A percentile compares a stretch with the other conserved stretches of the same genome.
Evolutionary conservation across 805 yeast species (phyloP).

Genomic region (Blastobotrys robertii): DNA sequence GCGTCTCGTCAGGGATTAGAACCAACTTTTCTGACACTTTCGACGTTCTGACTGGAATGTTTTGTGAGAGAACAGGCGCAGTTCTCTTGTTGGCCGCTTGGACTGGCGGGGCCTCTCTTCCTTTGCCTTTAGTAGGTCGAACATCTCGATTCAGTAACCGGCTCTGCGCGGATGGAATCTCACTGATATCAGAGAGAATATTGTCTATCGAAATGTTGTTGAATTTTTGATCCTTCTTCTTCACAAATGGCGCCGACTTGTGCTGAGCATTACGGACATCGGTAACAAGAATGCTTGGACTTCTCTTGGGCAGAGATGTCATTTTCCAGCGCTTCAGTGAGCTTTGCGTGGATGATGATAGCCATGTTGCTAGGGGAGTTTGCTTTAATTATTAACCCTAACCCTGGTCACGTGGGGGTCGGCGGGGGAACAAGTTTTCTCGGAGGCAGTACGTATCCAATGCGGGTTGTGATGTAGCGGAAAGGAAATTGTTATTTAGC

Average conservation of each 20-base stretch:
- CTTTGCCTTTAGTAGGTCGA: background rate
- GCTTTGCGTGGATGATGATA: too few species aligned
- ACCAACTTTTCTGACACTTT: conserved; percentile 82
- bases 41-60: conserved; percentile 49
- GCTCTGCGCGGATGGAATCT: conserved; percentile 74
- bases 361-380: too few species aligned
- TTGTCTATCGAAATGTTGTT: conserved; percentile 76
- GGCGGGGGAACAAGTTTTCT: too few species aligned
- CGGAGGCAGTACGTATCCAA: too few species aligned
- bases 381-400: background rate
- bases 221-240: conserved; percentile 27
- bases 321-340: too few species aligned
- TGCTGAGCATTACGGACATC: conserved; percentile 52
- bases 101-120: background rate
- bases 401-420: too few species aligned
- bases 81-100: background rate
- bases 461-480: too few species aligned
- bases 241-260: conserved; percentile 28
- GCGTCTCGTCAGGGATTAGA: conserved; percentile 52
- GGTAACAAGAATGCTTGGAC: conserved; percentile 90
- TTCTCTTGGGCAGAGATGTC: conserved; percentile 63
- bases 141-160: conserved; percentile 20
- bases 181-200: conserved; percentile 67
- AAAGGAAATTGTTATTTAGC: too few species aligned
- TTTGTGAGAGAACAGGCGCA: conserved; percentile 16